phyloP scores from a whole-genome alignment of 306 rosid species.

The Cicer bijugum region DNA sequence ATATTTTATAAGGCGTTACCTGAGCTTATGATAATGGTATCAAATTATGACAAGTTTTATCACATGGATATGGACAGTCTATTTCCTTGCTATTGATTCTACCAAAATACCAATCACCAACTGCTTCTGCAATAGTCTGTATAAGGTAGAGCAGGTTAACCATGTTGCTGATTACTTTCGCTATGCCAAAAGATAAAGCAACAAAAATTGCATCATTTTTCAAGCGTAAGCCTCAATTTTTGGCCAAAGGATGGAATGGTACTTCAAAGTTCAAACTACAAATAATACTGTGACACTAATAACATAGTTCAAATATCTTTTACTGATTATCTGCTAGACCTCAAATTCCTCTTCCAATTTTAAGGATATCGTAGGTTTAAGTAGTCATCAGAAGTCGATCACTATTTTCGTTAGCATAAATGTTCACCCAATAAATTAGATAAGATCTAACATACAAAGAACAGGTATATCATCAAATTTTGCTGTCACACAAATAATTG shows the following conservation, averaged over 20 bases:
- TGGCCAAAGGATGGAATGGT: neutral
- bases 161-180: constrained; percentile 1
- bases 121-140: constrained; percentile 90
- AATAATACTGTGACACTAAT: neutral
- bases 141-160: constrained; percentile 38
- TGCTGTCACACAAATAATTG: neutral
- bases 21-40: constrained; percentile 62
- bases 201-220: neutral
- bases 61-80: constrained; percentile 91
- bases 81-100: constrained; percentile 65
- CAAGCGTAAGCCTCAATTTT: constrained; percentile 6
- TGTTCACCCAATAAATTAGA: constrained; percentile 12
- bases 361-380: neutral
- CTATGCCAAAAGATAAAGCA: constrained; percentile 15
- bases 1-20: constrained; percentile 43
- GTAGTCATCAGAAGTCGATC: neutral
- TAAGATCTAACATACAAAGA: constrained; percentile 14
- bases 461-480: constrained; percentile 19
- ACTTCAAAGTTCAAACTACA: constrained; percentile 27
- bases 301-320: constrained; percentile 19
- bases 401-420: neutral
- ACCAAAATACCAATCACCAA: constrained; percentile 93
- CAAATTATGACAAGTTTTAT: constrained; percentile 73
- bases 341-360: constrained; percentile 21
- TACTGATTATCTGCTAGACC: neutral